Percentiles rank a stretch among this genome's conserved stretches.
phyloP scores from a whole-genome alignment of 805 yeast genomes.

The Monosporozyma yasuniensis region DNA sequence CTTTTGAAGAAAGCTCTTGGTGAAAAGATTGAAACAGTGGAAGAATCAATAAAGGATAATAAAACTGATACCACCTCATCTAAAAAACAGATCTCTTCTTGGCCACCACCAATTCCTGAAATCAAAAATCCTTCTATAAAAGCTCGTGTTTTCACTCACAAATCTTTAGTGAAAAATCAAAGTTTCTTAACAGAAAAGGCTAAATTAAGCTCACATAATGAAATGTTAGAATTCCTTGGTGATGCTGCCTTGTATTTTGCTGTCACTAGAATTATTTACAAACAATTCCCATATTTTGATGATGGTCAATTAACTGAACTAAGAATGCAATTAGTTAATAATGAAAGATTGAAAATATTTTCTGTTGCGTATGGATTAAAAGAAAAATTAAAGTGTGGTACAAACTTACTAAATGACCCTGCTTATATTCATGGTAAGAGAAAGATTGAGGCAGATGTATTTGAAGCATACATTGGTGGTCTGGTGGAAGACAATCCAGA shows the following conservation, averaged over 20 bases:
- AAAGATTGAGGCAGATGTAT: slow-evolving; percentile 78
- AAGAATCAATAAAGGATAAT: slow-evolving; percentile 13
- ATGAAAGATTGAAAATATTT: slow-evolving; percentile 62
- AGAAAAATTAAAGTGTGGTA: slow-evolving; percentile 42
- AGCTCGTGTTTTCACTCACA: slow-evolving; percentile 73
- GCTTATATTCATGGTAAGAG: slow-evolving; percentile 42
- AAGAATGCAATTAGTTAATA: slow-evolving; percentile 64
- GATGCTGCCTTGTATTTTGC: slow-evolving; percentile 72
- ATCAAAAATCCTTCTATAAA: slow-evolving; percentile 51
- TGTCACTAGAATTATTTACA: slow-evolving; percentile 60
- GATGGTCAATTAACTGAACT: slow-evolving; percentile 76
- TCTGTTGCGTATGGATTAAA: slow-evolving; percentile 61
- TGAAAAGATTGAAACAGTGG: slow-evolving; percentile 8
- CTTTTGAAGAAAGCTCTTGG: not conserved
- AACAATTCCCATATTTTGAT: slow-evolving; percentile 54
- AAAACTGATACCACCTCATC: slow-evolving; percentile 15
- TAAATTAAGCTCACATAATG: slow-evolving; percentile 60
- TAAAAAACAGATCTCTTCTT: slow-evolving; percentile 15
- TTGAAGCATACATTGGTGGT: slow-evolving; percentile 93
- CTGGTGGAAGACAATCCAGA: slow-evolving; percentile 46
- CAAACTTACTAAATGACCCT: slow-evolving; percentile 28
- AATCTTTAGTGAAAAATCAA: slow-evolving; percentile 56
- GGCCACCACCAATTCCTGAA: slow-evolving; percentile 65
- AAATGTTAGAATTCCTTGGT: slow-evolving; percentile 82
- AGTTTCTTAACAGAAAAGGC: slow-evolving; percentile 49